These are phyloP conservation scores for Kernera saxatilis DNA, from an alignment of 345 rosid species.

Conservation along the genomic window DNA sequence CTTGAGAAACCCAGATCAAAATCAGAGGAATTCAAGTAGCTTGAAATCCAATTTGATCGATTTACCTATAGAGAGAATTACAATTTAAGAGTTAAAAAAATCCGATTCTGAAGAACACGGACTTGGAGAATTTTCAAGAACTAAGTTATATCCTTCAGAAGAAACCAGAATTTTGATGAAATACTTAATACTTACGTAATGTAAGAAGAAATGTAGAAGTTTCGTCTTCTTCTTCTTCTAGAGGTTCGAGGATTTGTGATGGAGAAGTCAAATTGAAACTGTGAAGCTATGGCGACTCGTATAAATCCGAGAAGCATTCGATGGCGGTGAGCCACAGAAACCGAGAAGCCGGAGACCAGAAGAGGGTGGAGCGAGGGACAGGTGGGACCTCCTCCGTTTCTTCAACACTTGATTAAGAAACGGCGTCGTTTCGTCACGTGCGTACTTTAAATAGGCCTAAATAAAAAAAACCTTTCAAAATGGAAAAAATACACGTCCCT, in stretches of 20 bases:
- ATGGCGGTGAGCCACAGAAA: constrained; percentile 25
- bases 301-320: background rate
- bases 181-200: constrained; percentile 14
- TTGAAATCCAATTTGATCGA: background rate
- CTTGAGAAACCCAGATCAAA: constrained; percentile 3
- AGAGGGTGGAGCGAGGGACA: constrained; percentile 17
- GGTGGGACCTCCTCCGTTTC: background rate
- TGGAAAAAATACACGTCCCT: background rate
- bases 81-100: background rate
- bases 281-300: constrained; percentile 4
- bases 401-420: background rate
- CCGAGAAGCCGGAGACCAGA: background rate
- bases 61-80: background rate
- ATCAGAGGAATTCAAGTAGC: background rate
- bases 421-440: background rate
- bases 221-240: constrained; percentile 1
- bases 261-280: constrained; percentile 25
- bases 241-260: background rate
- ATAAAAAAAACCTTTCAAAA: background rate
- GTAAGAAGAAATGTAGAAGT: background rate
- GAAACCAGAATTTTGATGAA: background rate
- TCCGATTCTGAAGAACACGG: background rate
- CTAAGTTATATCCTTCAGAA: background rate
- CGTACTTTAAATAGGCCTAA: background rate
- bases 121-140: background rate